Evolutionary conservation across 1,284 basidiomycete genomes (phyloP).

Genomic region (Pseudozyma tsukubaensis): DNA sequence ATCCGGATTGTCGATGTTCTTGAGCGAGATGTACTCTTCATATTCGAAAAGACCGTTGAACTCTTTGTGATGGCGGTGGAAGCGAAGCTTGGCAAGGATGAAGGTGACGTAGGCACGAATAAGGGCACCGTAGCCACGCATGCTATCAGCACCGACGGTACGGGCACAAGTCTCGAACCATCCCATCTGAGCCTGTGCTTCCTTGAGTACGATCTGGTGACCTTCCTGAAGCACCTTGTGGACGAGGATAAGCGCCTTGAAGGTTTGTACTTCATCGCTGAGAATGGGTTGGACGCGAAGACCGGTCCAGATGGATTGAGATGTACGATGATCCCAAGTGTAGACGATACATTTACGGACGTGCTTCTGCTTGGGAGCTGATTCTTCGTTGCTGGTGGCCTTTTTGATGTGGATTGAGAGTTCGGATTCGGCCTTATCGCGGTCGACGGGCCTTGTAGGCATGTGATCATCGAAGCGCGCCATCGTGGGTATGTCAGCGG

Average conservation of each 20-base stretch:
- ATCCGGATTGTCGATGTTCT: slow-evolving; percentile 69
- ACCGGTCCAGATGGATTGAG: slow-evolving; percentile 66
- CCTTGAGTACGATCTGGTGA: slow-evolving; percentile 63
- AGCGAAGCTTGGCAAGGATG: slow-evolving; percentile 67
- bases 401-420: slow-evolving; percentile 67
- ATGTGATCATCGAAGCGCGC: slow-evolving; percentile 56
- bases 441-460: slow-evolving; percentile 66
- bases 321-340: slow-evolving; percentile 69
- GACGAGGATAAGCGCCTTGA: slow-evolving; percentile 68
- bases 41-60: slow-evolving; percentile 69
- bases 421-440: slow-evolving; percentile 66
- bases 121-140: slow-evolving; percentile 63
- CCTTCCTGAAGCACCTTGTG: slow-evolving; percentile 69
- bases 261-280: slow-evolving; percentile 68
- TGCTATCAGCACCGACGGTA: slow-evolving; percentile 60
- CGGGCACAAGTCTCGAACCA: slow-evolving; percentile 68
- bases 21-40: slow-evolving; percentile 69
- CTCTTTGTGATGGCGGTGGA: slow-evolving; percentile 68
- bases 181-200: slow-evolving; percentile 66
- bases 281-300: slow-evolving; percentile 67
- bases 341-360: slow-evolving; percentile 69
- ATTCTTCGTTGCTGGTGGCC: slow-evolving; percentile 65
- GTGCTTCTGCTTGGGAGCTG: slow-evolving; percentile 68
- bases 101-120: slow-evolving; percentile 67
- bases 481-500: slow-evolving; percentile 19